These are phyloP conservation scores for Cladosporium halotolerans DNA, from an alignment of 2,329 filamentous ascomycete genomes.

Conservation along the genomic window DNA sequence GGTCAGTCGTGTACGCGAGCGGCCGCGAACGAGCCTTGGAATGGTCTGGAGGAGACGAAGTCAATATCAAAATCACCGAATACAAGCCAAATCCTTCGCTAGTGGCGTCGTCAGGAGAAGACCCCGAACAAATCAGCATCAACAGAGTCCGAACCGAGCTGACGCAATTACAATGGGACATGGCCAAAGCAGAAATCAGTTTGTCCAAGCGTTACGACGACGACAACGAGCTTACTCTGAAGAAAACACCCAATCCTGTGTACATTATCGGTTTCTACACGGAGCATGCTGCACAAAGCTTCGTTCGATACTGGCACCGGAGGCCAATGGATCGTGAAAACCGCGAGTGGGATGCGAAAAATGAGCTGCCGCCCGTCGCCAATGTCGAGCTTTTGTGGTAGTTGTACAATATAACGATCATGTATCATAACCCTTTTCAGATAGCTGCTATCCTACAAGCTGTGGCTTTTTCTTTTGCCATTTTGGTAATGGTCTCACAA, in stretches of 20 bases:
- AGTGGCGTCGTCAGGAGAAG: neutral
- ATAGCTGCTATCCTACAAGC: no score
- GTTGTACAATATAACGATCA: neutral
- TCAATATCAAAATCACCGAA: constrained; percentile 19
- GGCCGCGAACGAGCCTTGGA: constrained; percentile 20
- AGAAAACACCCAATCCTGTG: constrained; percentile 33
- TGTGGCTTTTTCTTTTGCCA: no score
- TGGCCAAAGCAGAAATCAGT: constrained; percentile 2
- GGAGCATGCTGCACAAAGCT: constrained; percentile 48
- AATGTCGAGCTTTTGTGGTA: constrained; percentile 47
- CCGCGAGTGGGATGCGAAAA: constrained; percentile 21
- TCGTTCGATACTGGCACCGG: constrained; percentile 49
- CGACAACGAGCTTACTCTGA: constrained; percentile 25
- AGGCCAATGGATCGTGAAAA: constrained; percentile 34
- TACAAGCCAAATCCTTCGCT: constrained; percentile 20
- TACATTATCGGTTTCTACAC: constrained; percentile 51
- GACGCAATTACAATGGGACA: neutral
- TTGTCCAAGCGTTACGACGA: neutral
- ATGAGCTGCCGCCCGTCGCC: constrained; percentile 35
- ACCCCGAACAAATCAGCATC: no score
- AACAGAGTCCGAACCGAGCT: no score
- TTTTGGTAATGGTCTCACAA: no score
- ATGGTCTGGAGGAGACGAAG: constrained; percentile 25
- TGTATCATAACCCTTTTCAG: no score
- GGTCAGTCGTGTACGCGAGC: constrained; percentile 22